Base-by-base conservation (phyloP, 2,329 filamentous ascomycete genomes). In the Colletotrichum lentis region DNA sequence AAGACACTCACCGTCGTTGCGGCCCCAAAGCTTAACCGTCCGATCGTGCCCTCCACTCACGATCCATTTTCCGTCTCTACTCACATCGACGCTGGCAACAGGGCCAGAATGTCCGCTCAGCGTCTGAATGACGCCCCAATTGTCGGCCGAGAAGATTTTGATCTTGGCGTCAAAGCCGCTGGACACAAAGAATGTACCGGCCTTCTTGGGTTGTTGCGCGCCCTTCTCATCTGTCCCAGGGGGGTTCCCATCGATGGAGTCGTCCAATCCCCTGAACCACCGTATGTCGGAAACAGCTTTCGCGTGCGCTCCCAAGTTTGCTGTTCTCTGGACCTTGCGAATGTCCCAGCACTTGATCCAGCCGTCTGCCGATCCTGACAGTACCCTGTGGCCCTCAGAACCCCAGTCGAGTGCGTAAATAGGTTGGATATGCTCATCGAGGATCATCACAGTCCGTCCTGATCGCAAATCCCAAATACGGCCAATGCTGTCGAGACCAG, bases 341-440 rank as follows among this genome's bases (percentile, higher is more conserved):
- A 99, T 85, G 76, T 99, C 96, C 96, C 96, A 99, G 80, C 95
- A 97, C 79, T 97, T 98, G 75, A 97, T 90, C 87, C 96, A 98
- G 20, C 95, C 95, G 76, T 99, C 96, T 2, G 90, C 93, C 16
- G 94, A 96, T 1, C 94, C 94, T 0, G 94, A 94, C n/a, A 98
- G 83, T 10, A 98, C 88, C n/a, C 96, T 89, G 77, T 97, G 90
- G 6, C 95, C 94, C 76, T 99, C 96, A 0, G 90, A 86, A 66
- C 92, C 90, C 96, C 96, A 99, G 78, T 97, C 94, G 6, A 98
- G 83, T 0, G 90, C 94, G 74, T 97, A 94, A 62, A 99, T 97
- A 16, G 96, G 94, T 70, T 94, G 92, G 75, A 97, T 96, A 74
- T 90, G 88, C 2, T 87, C 88, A 70, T 88, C 94, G 1, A 99